Conservation (phyloP, 1,139 yeast species). For the Scheffersomyces parashehatae region DNA sequence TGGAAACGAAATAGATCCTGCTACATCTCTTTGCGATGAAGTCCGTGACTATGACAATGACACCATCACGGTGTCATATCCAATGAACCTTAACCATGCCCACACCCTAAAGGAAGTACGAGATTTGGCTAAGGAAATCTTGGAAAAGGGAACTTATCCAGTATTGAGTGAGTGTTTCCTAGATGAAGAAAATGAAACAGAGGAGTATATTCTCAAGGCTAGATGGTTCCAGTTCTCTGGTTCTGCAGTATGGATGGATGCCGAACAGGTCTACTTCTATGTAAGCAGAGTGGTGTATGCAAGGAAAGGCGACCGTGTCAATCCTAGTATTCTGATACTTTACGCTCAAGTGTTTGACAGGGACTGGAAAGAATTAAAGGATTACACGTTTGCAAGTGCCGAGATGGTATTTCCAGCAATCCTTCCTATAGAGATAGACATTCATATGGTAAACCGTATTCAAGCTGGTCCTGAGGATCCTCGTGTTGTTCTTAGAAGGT, state of each 20-base stretch:
- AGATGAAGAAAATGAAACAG: slow-evolving; percentile 8
- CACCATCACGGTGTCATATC: too few relatives aligned
- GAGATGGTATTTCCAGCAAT: slow-evolving; percentile 7
- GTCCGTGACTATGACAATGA: too few relatives aligned
- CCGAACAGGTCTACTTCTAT: slow-evolving; percentile 16
- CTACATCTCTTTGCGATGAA: too few relatives aligned
- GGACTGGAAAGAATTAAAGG: slow-evolving; percentile 15
- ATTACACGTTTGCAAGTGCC: slow-evolving; percentile 4
- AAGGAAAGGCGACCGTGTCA: slow-evolving; percentile 7
- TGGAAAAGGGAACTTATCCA: background rate
- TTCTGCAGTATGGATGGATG: slow-evolving; percentile 16
- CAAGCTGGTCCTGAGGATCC: slow-evolving; percentile 13
- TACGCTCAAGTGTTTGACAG: slow-evolving; percentile 16
- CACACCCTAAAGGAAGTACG: too few relatives aligned
- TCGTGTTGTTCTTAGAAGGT: slow-evolving; percentile 9
- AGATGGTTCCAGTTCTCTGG: slow-evolving; percentile 18
- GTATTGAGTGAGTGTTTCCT: slow-evolving; percentile 3
- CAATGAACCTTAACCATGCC: too few relatives aligned
- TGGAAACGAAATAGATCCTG: too few relatives aligned
- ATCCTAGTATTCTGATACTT: slow-evolving; percentile 14
- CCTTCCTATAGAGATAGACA: slow-evolving; percentile 12
- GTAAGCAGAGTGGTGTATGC: slow-evolving; percentile 15
- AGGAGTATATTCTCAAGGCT: slow-evolving; percentile 9
- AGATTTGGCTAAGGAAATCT: too few relatives aligned
- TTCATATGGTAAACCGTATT: slow-evolving; percentile 17